Evolutionary conservation across 129 eudicot species (phyloP).

Genomic region (Flaveria sonorensis): DNA sequence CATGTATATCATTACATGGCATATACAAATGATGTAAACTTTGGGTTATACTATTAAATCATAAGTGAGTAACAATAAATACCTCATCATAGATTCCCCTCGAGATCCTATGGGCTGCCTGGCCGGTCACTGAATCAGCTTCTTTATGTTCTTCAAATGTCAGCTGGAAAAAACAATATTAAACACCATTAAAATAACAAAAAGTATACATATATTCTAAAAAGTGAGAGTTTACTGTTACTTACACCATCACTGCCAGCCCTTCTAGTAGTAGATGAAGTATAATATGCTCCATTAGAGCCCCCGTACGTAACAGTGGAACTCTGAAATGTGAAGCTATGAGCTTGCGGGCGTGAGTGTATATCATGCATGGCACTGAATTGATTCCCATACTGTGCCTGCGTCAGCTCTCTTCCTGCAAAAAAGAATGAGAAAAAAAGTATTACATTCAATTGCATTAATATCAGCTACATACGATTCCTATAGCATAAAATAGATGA

Average conservation of each 20-base stretch:
- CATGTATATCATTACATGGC: neutral
- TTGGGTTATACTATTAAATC: neutral
- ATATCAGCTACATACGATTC: neutral
- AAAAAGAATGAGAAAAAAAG: neutral
- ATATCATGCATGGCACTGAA: constrained; percentile 29
- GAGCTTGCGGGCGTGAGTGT: constrained; percentile 47
- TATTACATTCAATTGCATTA: neutral
- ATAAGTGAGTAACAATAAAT: neutral
- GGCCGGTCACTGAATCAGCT: constrained; percentile 75
- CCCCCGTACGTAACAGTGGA: constrained; percentile 81
- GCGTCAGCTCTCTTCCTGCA: constrained; percentile 58
- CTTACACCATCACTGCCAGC: constrained; percentile 82
- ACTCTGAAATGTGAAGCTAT: constrained; percentile 66
- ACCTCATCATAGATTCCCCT: constrained; percentile 80
- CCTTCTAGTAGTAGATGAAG: constrained; percentile 61
- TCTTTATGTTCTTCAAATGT: constrained; percentile 71
- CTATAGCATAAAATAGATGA: neutral
- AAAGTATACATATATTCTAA: neutral
- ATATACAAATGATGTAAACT: neutral
- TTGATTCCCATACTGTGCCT: constrained; percentile 40
- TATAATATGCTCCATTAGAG: constrained; percentile 68
- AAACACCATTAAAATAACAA: neutral
- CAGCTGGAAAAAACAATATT: constrained; percentile 43
- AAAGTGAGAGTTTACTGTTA: neutral
- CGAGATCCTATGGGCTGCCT: constrained; percentile 70